These are phyloP conservation scores for Pelagomonas calceolata DNA, from an alignment of 108 stramenopile species.

Conservation along the genomic window DNA sequence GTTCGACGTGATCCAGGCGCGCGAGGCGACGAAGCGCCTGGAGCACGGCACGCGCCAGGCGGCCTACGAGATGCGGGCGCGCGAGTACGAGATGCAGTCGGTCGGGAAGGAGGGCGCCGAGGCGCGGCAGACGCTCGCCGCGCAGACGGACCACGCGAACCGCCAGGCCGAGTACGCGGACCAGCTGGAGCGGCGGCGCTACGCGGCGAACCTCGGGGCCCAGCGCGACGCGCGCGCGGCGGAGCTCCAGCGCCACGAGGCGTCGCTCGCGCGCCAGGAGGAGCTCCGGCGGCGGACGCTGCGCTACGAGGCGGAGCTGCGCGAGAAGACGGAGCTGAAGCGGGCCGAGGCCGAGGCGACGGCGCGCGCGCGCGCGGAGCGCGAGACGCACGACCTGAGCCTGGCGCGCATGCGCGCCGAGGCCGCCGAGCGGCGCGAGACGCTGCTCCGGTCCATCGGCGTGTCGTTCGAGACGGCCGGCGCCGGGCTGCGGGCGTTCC, in stretches of 20 bases:
- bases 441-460: constrained; percentile 75
- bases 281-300: constrained; percentile 88
- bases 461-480: constrained; percentile 78
- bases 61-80: constrained; percentile 74
- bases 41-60: constrained; percentile 67
- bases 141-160: constrained; percentile 3
- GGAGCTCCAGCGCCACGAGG: constrained; percentile 60
- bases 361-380: constrained; percentile 84
- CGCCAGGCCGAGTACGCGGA: neutral
- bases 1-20: constrained; percentile 81
- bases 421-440: constrained; percentile 75
- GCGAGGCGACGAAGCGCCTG: constrained; percentile 81
- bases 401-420: constrained; percentile 70
- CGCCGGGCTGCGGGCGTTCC: constrained; percentile 62
- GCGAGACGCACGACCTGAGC: constrained; percentile 89
- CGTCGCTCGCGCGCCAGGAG: constrained; percentile 85
- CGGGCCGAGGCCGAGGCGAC: constrained; percentile 84
- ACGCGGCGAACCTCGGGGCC: neutral
- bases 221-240: constrained; percentile 20
- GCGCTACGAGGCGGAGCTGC: constrained; percentile 83
- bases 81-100: constrained; percentile 67
- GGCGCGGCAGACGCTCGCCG: neutral
- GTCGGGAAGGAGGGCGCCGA: constrained; percentile 87
- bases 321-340: constrained; percentile 56
- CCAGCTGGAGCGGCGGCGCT: neutral